Evolutionary conservation across 2,329 filamentous ascomycete species (phyloP), one percentile per base, ranked within the genome.

Genomic region (Huntiella moniliformis): DNA sequence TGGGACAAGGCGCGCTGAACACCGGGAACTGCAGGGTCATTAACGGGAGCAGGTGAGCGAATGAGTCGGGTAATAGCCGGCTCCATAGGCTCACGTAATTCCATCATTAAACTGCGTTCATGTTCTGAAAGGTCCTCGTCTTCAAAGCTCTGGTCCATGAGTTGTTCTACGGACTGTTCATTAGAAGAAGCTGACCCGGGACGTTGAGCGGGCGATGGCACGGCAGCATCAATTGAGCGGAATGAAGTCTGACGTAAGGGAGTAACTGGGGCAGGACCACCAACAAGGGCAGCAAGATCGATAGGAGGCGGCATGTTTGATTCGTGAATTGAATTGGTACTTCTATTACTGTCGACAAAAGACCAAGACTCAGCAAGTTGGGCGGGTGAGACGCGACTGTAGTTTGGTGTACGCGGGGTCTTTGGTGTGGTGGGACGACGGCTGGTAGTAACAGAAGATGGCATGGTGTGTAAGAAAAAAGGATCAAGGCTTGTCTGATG

Each of bases 291-390:
- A 28, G 22, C 22, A 28, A 28, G 22, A 28, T 28, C 22, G 22
- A 7, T 2, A 28, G 7, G 7, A 6, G 22, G 2, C 10, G 22
- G 7, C 22, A 28, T 28, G 10, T 28, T 28, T 2, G 22, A 28
- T 28, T 28, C 22, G 22, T 28, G 22, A 3, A 28, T 8, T 6
- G 22, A 28, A 28, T 28, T 28, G 22, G 22, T 28, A 28, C 7
- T 28, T 28, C 22, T 28, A 28, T 74, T 71, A 46, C 68, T 70
- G 48, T 76, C 72, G 10, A 76, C 70, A 60, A 76, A 65, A 53
- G 72, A 71, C 72, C 72, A 76, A 15, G 71, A 75, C 52, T 67
- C 66, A 51, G 71, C 68, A 37, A 72, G 41, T 12, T 35, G 38
- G 43, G 43, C 31, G 17, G 40, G 40, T 34, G 40, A 42, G 28